Conservation (phyloP, 306 rosid species). For the Quercus suber region DNA sequence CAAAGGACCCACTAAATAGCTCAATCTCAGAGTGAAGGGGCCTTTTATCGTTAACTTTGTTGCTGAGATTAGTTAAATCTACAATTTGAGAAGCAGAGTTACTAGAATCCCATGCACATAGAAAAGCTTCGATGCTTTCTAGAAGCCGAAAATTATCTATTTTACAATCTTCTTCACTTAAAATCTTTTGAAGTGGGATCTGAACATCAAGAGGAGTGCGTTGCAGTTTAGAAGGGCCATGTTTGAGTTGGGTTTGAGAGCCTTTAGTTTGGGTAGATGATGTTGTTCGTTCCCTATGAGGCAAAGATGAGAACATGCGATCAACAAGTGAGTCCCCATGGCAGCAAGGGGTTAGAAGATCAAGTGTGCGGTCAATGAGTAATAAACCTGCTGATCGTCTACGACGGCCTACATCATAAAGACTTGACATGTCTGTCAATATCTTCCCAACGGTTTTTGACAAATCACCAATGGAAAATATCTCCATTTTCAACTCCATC, state of each 20-base stretch:
- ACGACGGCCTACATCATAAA: conserved; percentile 90
- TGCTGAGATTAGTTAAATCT: conserved; percentile 50
- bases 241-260: conserved; percentile 49
- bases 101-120: conserved; percentile 74
- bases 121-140: conserved; percentile 71
- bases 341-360: conserved; percentile 89
- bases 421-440: conserved; percentile 91
- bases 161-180: conserved; percentile 53
- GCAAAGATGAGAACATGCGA: conserved; percentile 73
- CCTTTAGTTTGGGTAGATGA: conserved; percentile 50
- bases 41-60: conserved; percentile 43
- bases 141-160: conserved; percentile 46
- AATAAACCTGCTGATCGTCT: conserved; percentile 80
- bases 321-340: conserved; percentile 94
- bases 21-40: conserved; percentile 35
- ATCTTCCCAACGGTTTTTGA: conserved; percentile 82
- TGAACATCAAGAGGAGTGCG: conserved; percentile 78
- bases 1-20: conserved; percentile 61
- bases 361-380: conserved; percentile 89
- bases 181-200: conserved; percentile 66
- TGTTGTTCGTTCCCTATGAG: conserved; percentile 47
- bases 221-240: conserved; percentile 47
- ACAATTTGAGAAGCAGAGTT: conserved; percentile 48
- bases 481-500: conserved; percentile 98
- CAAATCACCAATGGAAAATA: conserved; percentile 88